Conservation (phyloP, 257 asterid genomes). For the Forsythia viridissima region DNA sequence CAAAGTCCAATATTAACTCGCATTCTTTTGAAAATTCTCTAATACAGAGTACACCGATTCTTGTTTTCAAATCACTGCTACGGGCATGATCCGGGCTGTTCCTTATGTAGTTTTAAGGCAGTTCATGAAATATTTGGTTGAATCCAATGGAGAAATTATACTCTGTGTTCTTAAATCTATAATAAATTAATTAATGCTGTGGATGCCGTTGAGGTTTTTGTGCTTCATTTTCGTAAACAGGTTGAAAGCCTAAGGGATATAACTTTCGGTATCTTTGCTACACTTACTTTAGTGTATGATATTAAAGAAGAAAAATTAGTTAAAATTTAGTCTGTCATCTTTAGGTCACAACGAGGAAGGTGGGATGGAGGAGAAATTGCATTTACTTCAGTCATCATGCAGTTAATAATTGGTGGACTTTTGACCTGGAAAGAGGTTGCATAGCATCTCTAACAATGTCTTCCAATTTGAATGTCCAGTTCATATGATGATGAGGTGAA, state of each 20-base stretch:
- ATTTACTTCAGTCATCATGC: slow-evolving; percentile 21
- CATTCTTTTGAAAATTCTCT: too few relatives aligned
- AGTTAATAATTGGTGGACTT: neutral
- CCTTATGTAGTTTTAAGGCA: slow-evolving; percentile 18
- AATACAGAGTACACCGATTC: slow-evolving; percentile 16
- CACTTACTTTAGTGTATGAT: neutral
- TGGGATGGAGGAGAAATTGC: slow-evolving; percentile 21
- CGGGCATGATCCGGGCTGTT: slow-evolving; percentile 28
- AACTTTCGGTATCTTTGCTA: neutral
- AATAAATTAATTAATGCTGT: slow-evolving; percentile 14
- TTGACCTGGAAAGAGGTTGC: too few relatives aligned
- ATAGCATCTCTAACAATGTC: too few relatives aligned
- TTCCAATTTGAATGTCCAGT: too few relatives aligned
- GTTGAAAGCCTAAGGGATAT: slow-evolving; percentile 14
- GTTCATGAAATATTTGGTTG: slow-evolving; percentile 35
- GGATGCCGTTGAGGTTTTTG: slow-evolving; percentile 36
- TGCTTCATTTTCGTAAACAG: slow-evolving; percentile 12
- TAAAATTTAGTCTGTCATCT: neutral
- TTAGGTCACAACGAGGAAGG: slow-evolving; percentile 11
- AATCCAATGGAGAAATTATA: slow-evolving; percentile 35
- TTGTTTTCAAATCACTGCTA: slow-evolving; percentile 4
- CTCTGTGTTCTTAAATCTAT: slow-evolving; percentile 27
- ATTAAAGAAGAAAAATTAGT: too few relatives aligned
- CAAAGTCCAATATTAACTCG: too few relatives aligned
- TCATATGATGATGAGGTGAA: too few relatives aligned